phyloP scores from a whole-genome alignment of 495 filamentous ascomycete genomes.

The Hypoxylon fuscum region DNA sequence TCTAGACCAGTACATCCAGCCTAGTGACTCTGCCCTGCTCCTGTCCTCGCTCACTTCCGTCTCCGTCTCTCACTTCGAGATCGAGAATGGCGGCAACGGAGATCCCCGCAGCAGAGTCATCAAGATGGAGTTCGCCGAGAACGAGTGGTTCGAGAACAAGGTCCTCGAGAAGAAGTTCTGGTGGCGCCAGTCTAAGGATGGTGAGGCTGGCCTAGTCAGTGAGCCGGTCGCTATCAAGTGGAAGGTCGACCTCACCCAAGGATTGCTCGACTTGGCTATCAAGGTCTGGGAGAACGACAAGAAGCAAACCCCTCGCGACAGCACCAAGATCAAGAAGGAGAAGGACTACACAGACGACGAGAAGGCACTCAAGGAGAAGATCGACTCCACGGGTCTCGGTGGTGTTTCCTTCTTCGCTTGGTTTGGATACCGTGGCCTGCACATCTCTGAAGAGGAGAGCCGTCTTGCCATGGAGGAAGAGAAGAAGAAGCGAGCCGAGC shows the following conservation, averaged over 20 bases:
- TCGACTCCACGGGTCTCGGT: constrained; percentile 65
- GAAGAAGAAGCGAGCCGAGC: constrained; percentile 64
- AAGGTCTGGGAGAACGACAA: constrained; percentile 71
- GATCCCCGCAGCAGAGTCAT: constrained; percentile 73
- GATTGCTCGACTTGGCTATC: constrained; percentile 75
- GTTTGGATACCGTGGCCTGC: constrained; percentile 78
- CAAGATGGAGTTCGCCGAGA: constrained; percentile 68
- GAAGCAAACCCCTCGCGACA: constrained; percentile 43
- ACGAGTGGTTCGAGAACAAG: constrained; percentile 77
- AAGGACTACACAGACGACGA: constrained; percentile 60
- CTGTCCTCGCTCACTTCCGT: constrained; percentile 67
- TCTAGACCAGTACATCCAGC: constrained; percentile 84
- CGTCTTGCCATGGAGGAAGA: constrained; percentile 65
- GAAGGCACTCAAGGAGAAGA: constrained; percentile 59
- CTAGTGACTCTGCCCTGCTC: constrained; percentile 75
- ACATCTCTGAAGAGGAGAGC: constrained; percentile 75
- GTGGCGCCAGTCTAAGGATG: constrained; percentile 72
- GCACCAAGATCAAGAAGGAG: constrained; percentile 56
- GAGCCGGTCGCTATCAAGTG: constrained; percentile 88
- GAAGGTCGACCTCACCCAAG: constrained; percentile 87
- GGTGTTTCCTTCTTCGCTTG: constrained; percentile 83
- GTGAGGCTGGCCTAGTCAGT: constrained; percentile 76
- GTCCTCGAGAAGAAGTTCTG: constrained; percentile 90
- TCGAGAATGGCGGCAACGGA: constrained; percentile 64
- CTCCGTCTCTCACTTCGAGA: constrained; percentile 78